Evolutionary conservation across 306 rosid genomes (phyloP).

Genomic region (Medicago lupulina): DNA sequence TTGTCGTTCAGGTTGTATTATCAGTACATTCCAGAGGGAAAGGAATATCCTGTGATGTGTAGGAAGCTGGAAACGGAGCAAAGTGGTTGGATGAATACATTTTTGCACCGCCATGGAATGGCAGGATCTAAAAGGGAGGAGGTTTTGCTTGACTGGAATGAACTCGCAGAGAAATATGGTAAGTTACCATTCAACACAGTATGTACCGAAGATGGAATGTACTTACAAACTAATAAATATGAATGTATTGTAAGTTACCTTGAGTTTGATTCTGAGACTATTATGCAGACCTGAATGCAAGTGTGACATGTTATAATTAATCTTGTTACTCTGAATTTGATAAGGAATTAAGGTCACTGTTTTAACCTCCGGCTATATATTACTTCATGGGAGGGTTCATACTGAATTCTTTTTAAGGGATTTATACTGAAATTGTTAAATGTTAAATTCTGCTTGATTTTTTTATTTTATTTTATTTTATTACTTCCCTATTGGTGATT

Average conservation of each 20-base stretch:
- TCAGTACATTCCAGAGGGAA: constrained; percentile 88
- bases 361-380: constrained; percentile 15
- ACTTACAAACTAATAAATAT: background rate
- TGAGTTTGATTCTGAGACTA: background rate
- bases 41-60: constrained; percentile 85
- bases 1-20: constrained; percentile 77
- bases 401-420: background rate
- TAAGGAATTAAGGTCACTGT: background rate
- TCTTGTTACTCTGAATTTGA: constrained; percentile 7
- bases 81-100: constrained; percentile 53
- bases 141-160: constrained; percentile 90
- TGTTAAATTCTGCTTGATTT: background rate
- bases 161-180: constrained; percentile 80
- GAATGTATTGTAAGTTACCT: background rate
- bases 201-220: background rate
- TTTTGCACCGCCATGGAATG: constrained; percentile 43
- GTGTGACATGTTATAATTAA: background rate
- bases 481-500: background rate
- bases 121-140: constrained; percentile 55
- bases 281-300: constrained; percentile 1
- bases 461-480: background rate
- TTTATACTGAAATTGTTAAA: constrained; percentile 11
- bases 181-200: constrained; percentile 36
- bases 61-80: constrained; percentile 55
- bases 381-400: constrained; percentile 8